Percentiles rank a stretch among this genome's conserved stretches.
phyloP scores from a whole-genome alignment of 768 basidiomycete genomes.

The Lactarius tabidus region DNA sequence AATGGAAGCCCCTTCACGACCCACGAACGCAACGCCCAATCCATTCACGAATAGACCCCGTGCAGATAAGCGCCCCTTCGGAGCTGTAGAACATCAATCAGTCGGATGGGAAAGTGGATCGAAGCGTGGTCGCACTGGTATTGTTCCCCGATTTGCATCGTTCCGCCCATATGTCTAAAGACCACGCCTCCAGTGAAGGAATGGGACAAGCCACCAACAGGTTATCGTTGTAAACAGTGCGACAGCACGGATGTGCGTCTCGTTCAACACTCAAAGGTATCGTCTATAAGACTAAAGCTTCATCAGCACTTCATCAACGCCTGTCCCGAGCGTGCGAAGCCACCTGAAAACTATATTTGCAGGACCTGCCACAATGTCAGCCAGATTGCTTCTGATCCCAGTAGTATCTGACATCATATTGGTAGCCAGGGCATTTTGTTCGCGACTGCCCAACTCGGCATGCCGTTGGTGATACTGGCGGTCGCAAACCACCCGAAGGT shows the following conservation, averaged over 20 bases:
- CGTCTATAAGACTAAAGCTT: neutral
- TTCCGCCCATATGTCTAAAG: constrained; percentile 1
- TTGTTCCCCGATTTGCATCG: constrained; percentile 23
- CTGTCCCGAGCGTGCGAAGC: constrained; percentile 71
- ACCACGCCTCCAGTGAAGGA: constrained; percentile 32
- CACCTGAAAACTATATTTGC: constrained; percentile 84
- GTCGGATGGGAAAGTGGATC: constrained; percentile 67
- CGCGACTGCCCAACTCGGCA: constrained; percentile 84
- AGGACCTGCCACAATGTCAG: constrained; percentile 73
- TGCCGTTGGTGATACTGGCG: constrained; percentile 77
- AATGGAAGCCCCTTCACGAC: constrained; percentile 39
- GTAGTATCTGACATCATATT: constrained; percentile 11
- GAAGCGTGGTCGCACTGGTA: constrained; percentile 58
- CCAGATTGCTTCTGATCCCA: constrained; percentile 5
- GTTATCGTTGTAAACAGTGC: constrained; percentile 76
- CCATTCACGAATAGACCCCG: constrained; percentile 52
- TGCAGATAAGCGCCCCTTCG: constrained; percentile 49
- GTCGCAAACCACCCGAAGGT: constrained; percentile 74
- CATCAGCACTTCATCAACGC: constrained; percentile 68
- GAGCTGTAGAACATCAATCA: constrained; percentile 50
- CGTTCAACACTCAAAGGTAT: neutral
- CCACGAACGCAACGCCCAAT: constrained; percentile 65
- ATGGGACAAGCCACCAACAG: constrained; percentile 56
- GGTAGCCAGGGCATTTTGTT: constrained; percentile 75
- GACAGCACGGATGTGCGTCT: constrained; percentile 63